Conservation (phyloP, 1,139 yeast species). For the Yamadazyma diospyri region DNA sequence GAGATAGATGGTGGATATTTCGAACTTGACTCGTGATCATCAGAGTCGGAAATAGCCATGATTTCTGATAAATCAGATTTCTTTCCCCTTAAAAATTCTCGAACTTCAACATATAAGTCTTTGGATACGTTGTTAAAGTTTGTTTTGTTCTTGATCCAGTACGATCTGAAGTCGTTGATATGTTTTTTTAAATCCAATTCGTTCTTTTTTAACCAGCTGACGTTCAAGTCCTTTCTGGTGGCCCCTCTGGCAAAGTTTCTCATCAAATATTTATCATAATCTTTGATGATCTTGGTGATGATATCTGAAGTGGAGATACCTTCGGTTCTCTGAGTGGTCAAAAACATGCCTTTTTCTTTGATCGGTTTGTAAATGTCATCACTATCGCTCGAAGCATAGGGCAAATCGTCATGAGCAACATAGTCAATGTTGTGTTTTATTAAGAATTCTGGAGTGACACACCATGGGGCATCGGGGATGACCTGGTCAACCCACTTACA, state of each 20-base stretch:
- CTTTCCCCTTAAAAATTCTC: constrained; percentile 63
- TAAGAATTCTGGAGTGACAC: constrained; percentile 80
- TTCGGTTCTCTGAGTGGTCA: constrained; percentile 94
- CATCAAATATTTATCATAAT: constrained; percentile 94
- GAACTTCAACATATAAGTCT: constrained; percentile 78
- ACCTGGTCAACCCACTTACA: constrained; percentile 98
- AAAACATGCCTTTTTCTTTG: constrained; percentile 83
- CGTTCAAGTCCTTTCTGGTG: constrained; percentile 91
- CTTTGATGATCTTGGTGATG: constrained; percentile 89
- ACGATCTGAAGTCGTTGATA: constrained; percentile 78
- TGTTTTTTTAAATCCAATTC: constrained; percentile 92
- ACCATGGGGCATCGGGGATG: constrained; percentile 93
- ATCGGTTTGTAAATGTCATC: constrained; percentile 93
- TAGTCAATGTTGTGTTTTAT: constrained; percentile 81
- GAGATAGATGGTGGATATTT: neutral
- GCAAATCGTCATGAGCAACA: constrained; percentile 96
- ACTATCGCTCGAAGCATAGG: constrained; percentile 81
- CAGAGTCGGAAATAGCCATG: constrained; percentile 25
- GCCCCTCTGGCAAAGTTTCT: constrained; percentile 98
- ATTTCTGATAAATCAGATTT: constrained; percentile 28
- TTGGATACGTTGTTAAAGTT: constrained; percentile 72
- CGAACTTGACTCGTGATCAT: constrained; percentile 20
- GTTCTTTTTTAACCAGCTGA: constrained; percentile 94
- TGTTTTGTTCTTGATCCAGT: constrained; percentile 72
- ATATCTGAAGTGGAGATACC: constrained; percentile 96